Percentiles rank a stretch among this genome's conserved stretches.
Conservation (phyloP, 1,139 yeast genomes). For the Debaryomyces robertsiae region DNA sequence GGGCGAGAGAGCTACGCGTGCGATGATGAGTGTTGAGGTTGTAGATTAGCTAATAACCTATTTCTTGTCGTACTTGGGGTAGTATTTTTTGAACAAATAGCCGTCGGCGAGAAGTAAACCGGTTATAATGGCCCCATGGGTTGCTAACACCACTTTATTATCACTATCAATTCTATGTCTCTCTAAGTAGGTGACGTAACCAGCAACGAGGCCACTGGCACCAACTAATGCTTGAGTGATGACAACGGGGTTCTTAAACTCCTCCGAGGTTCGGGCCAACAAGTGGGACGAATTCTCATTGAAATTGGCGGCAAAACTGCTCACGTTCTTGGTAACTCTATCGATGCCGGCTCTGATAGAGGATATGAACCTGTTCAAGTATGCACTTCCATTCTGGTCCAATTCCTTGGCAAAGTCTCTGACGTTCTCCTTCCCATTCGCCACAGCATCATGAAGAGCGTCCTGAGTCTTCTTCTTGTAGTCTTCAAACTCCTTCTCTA, state of each 20-base stretch:
- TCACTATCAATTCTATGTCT: conserved; percentile 52
- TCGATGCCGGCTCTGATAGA: conserved; percentile 7
- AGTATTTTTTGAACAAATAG: conserved; percentile 53
- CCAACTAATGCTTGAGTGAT: conserved; percentile 55
- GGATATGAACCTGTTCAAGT: conserved; percentile 20
- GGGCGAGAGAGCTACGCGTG: too few species aligned
- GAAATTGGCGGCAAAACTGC: conserved; percentile 13
- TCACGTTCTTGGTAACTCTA: conserved; percentile 2
- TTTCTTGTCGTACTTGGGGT: conserved; percentile 51
- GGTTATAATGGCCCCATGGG: conserved; percentile 56
- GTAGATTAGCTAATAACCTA: conserved; percentile 1
- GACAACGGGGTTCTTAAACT: conserved; percentile 66
- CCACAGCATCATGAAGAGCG: conserved; percentile 22
- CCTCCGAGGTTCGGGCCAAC: conserved; percentile 26
- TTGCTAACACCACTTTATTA: conserved; percentile 50
- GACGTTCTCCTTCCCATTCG: conserved; percentile 18
- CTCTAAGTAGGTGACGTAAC: conserved; percentile 54
- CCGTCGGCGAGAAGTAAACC: conserved; percentile 60
- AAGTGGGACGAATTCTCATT: conserved; percentile 14
- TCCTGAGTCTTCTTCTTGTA: conserved; percentile 28
- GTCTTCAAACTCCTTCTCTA: conserved; percentile 31
- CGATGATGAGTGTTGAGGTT: too few species aligned
- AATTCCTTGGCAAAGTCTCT: conserved; percentile 25
- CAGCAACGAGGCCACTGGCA: conserved; percentile 51
- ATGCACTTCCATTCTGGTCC: conserved; percentile 28